A percentile compares a stretch with the other conserved stretches of the same genome.
phyloP scores from a whole-genome alignment of 495 filamentous ascomycete genomes.

The Neurospora cerealis region DNA sequence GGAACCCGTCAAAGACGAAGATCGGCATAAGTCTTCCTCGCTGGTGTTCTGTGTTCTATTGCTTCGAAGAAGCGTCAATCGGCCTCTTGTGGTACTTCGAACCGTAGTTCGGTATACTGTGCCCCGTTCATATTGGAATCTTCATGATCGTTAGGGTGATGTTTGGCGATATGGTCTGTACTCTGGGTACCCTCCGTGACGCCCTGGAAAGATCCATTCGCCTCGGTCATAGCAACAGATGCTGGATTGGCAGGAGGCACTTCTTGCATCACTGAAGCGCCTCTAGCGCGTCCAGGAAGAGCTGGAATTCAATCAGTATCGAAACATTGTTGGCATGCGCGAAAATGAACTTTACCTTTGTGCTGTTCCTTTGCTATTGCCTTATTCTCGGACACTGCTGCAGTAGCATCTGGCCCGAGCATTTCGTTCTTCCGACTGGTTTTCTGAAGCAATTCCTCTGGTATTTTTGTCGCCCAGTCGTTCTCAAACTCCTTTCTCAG shows the following conservation, averaged over 20 bases:
- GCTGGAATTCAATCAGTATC: not conserved
- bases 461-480: conserved; percentile 59
- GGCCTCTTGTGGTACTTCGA: not conserved
- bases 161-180: not conserved
- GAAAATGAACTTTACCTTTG: not conserved
- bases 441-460: conserved; percentile 2
- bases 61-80: not conserved
- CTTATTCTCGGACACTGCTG: not conserved
- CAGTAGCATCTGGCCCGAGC: not conserved
- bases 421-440: not conserved
- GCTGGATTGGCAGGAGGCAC: not conserved
- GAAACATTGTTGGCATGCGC: not conserved
- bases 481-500: conserved; percentile 56
- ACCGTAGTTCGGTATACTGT: not conserved
- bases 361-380: not conserved
- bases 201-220: not conserved
- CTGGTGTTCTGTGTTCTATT: not conserved
- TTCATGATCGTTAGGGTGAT: not conserved
- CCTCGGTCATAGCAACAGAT: not conserved
- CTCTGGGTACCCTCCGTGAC: not conserved
- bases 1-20: not conserved
- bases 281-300: not conserved
- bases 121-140: not conserved
- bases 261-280: not conserved
- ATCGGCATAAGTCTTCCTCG: not conserved